Base-by-base conservation (phyloP, 2,329 filamentous ascomycete genomes). In the Fusarium zealandicum region DNA sequence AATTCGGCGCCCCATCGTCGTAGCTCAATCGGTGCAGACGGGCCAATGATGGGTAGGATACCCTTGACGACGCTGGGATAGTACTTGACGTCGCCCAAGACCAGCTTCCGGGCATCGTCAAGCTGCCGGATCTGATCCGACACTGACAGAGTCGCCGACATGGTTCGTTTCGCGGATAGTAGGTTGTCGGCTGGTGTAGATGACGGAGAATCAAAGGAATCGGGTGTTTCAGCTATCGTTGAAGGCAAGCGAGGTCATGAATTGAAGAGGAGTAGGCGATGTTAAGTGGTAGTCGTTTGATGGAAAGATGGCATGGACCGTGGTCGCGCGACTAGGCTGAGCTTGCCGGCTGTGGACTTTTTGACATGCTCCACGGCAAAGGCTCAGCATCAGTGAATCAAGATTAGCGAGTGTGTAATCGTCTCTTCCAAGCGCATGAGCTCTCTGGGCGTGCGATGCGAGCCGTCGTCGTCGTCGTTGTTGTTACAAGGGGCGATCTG, bases 1-100 rank as follows among this genome's bases (percentile, higher is more conserved):
- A 99, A 99, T 57, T 97, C 93, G 59, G 93, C 89, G 20, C 93
- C 95, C 95, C 95, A 99, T 88, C 93, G 82, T 75, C 92, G 89
- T 68, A 98, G 79, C 75, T 96, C 91, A 51, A 96, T 76, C 57
- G 85, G 83, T 60, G 90, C 83, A 62, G 82, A 81, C 44, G 89
- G 85, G 56, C 88, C 87, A 74, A 97, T 90, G 68, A 98, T 93
- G 50, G 93, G 92, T n/a, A 98, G 79, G 59, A 98, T 92, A 40
- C 92, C 92, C 70, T 91, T 90, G 59, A 99, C 88, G 71, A 99
- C 93, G 73, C 90, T 91, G 43, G 89, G 87, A 74, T 98, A 99
- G 77, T 96, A 92, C 70, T 86, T 87, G 60, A 93, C 83, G 75
- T 98, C 93, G 65, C 85, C 86, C 54, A 98, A 83, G 47, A 96